phyloP scores from a whole-genome alignment of 116 monocot genomes.

The Dioscorea cayenensis region DNA sequence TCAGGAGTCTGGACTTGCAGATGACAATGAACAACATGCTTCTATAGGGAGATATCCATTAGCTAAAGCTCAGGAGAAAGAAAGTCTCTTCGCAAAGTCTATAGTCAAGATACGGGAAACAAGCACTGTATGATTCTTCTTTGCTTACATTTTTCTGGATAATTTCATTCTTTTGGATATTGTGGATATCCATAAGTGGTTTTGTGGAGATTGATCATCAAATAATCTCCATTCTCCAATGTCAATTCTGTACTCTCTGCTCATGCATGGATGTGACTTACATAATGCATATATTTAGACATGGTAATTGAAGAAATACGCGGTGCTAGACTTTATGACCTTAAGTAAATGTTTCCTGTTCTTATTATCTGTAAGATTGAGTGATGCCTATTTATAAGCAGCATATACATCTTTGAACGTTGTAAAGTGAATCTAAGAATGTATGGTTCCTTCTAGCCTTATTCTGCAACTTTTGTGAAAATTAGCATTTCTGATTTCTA shows the following conservation, averaged over 20 bases:
- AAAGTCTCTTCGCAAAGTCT: slow-evolving; percentile 59
- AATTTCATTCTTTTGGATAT: not conserved
- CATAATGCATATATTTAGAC: no score
- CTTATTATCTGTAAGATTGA: no score
- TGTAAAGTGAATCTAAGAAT: no score
- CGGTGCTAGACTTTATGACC: no score
- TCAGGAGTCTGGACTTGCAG: slow-evolving; percentile 38
- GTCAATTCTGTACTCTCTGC: not conserved
- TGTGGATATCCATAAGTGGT: not conserved
- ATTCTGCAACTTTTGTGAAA: not conserved
- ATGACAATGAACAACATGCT: slow-evolving; percentile 18
- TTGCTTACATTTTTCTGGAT: not conserved
- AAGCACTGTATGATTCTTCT: slow-evolving; percentile 45
- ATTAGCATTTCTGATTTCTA: not conserved
- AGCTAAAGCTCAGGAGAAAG: slow-evolving; percentile 37
- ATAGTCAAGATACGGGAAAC: slow-evolving; percentile 79
- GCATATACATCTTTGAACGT: no score
- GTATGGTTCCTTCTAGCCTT: no score
- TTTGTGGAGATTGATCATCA: not conserved
- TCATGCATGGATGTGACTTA: no score
- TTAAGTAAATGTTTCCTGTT: no score
- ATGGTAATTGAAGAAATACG: no score
- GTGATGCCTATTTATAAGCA: no score
- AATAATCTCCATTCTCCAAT: not conserved
- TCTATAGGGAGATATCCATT: slow-evolving; percentile 17